Base-by-base conservation (phyloP, 1,284 basidiomycete genomes). In the Athelia sp. region DNA sequence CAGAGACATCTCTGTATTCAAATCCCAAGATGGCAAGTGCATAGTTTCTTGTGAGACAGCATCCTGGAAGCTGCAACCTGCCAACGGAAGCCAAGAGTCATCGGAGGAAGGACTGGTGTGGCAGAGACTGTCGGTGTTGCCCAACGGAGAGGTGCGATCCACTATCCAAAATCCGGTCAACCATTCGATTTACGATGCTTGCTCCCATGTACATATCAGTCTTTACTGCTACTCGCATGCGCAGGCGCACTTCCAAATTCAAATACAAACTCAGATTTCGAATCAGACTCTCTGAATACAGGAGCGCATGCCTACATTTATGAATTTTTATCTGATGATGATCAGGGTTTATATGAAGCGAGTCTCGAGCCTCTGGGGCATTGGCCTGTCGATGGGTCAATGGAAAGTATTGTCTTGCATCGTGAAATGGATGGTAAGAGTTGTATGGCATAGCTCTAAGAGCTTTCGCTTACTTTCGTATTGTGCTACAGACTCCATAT, bases 381-480 rank as follows among this genome's bases (percentile, higher is more conserved):
- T 34, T 84, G 82, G 81, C 59, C 69, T 31, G 59, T 80, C 4
- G 73, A 78, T 46, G 77, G 79, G 6, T 67, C 70, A 14, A 64
- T 73, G 0, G 65, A 67, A 38, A 71, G 72, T 24, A 60, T 76
- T 11, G 75, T 73, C 2, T 60, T 85, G 15, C 62, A 71, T 52
- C 58, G 66, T 47, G 69, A 71, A 51, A 55, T 61, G 15, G 70
- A 79, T 44, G 70, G 84, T 84, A 55, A 55, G 70, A 58, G 8
- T 23, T 48, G 22, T 36, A 45, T 46, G 11, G 21, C 45, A 46
- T 46, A 18, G n/a, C 43, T 35, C 38, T 21, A 32, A 17, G 8
- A n/a, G 21, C 24, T 15, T 45, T 43, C 34, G 45, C 47, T 49
- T 24, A 43, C 46, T 11, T 54, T n/a, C n/a, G 48, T 43, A 34